phyloP scores from a whole-genome alignment of 176 grass and related monocot species.

The Calamus simplicifolius region DNA sequence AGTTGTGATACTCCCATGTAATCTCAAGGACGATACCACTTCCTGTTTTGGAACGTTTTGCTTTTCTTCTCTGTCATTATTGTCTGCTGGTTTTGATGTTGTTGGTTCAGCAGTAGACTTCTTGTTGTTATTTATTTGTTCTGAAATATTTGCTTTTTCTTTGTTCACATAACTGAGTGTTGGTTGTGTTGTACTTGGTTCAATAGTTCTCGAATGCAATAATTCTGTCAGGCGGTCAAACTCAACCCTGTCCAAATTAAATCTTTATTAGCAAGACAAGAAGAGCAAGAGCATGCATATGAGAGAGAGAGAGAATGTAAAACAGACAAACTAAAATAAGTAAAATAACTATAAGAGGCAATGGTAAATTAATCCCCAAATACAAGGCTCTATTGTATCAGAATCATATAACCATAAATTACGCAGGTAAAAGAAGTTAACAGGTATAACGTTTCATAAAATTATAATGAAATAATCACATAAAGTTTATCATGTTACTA shows the following conservation, averaged over 20 bases:
- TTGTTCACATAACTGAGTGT: constrained; percentile 14
- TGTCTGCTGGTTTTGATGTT: background rate
- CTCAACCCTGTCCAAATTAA: constrained; percentile 30
- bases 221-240: constrained; percentile 45
- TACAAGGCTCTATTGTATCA: too few relatives aligned
- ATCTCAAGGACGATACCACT: background rate
- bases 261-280: too few relatives aligned
- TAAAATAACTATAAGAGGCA: too few relatives aligned
- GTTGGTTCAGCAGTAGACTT: background rate
- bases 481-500: too few relatives aligned
- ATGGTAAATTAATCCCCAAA: too few relatives aligned
- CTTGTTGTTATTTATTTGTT: background rate
- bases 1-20: background rate
- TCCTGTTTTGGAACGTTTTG: background rate
- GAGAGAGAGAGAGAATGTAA: too few relatives aligned
- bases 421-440: too few relatives aligned
- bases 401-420: too few relatives aligned
- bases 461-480: too few relatives aligned
- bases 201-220: constrained; percentile 44
- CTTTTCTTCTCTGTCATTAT: background rate
- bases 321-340: too few relatives aligned
- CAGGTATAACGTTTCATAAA: too few relatives aligned
- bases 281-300: too few relatives aligned
- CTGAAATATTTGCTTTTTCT: constrained; percentile 13
- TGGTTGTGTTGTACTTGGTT: constrained; percentile 21